Conservation (phyloP, 2,329 filamentous ascomycete genomes). For the Sodiomyces alkalinus region DNA sequence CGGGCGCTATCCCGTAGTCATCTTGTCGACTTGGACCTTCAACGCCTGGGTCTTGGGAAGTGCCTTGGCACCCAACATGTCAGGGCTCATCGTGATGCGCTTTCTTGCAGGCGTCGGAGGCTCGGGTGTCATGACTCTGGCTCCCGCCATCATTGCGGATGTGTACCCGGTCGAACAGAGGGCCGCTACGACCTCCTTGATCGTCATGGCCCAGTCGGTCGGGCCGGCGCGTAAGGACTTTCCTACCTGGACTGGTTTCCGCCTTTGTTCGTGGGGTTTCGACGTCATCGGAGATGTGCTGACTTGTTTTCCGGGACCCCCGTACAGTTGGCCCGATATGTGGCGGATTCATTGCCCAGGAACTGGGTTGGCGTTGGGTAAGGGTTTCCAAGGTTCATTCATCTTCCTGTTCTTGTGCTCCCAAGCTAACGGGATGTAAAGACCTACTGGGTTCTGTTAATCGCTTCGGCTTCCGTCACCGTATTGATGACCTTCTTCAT, state of each 20-base stretch:
- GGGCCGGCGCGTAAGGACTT: too few relatives aligned
- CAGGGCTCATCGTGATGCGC: slow-evolving; percentile 35
- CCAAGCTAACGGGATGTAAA: too few relatives aligned
- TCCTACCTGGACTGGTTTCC: too few relatives aligned
- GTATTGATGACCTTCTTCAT: slow-evolving; percentile 21
- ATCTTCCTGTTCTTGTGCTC: too few relatives aligned
- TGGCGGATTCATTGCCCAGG: slow-evolving; percentile 21
- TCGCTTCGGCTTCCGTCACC: slow-evolving; percentile 20
- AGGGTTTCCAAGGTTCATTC: too few relatives aligned
- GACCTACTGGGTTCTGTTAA: slow-evolving; percentile 26
- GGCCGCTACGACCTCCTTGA: slow-evolving; percentile 23
- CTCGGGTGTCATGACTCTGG: slow-evolving; percentile 18
- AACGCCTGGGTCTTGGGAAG: slow-evolving; percentile 25
- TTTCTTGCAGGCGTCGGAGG: slow-evolving; percentile 11
- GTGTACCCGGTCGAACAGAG: slow-evolving; percentile 39
- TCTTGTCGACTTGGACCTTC: slow-evolving; percentile 18
- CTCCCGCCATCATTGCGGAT: slow-evolving; percentile 51
- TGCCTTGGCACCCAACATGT: slow-evolving; percentile 5
- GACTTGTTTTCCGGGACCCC: too few relatives aligned
- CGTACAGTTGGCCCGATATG: slow-evolving; percentile 25
- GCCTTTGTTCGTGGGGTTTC: too few relatives aligned
- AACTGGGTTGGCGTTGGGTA: slow-evolving; percentile 25
- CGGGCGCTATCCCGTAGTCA: slow-evolving; percentile 34
- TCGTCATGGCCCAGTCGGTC: slow-evolving; percentile 25
- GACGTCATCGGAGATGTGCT: too few relatives aligned